Percentiles rank a stretch among this genome's conserved stretches.
These are phyloP conservation scores for Moricandia arvensis DNA, from an alignment of 345 rosid genomes.

Conservation along the genomic window DNA sequence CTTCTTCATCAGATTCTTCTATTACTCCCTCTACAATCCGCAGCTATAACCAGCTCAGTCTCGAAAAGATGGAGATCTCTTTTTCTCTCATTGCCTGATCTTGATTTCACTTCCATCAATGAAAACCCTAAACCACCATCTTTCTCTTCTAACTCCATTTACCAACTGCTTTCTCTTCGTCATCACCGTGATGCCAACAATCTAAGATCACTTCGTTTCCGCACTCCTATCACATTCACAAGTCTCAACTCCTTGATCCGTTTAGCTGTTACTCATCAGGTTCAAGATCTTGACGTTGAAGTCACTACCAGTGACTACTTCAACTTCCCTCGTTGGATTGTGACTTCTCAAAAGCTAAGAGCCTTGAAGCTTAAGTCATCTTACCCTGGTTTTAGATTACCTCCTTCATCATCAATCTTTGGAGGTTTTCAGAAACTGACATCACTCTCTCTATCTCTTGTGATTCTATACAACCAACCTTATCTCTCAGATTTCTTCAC, in stretches of 20 bases:
- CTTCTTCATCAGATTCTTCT: conserved; percentile 65
- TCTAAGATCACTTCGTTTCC: conserved; percentile 61
- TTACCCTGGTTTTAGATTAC: conserved; percentile 73
- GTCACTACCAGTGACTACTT: conserved; percentile 74
- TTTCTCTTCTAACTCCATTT: conserved; percentile 27
- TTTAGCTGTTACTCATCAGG: conserved; percentile 61
- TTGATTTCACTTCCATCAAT: conserved; percentile 65
- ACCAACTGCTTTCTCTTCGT: conserved; percentile 30
- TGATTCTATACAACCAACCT: conserved; percentile 51
- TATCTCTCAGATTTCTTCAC: conserved; percentile 61
- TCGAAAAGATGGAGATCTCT: conserved; percentile 70
- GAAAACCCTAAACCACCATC: conserved; percentile 6
- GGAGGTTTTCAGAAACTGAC: conserved; percentile 61
- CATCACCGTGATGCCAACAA: conserved; percentile 35
- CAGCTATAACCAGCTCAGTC: conserved; percentile 54
- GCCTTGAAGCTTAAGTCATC: conserved; percentile 58
- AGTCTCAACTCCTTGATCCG: conserved; percentile 66
- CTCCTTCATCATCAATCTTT: conserved; percentile 51
- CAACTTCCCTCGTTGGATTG: conserved; percentile 70
- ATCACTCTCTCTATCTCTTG: conserved; percentile 57
- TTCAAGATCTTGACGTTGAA: conserved; percentile 69
- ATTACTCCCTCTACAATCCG: conserved; percentile 57
- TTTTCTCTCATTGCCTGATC: conserved; percentile 83
- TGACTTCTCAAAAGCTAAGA: conserved; percentile 52
- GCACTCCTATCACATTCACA: conserved; percentile 55